Evolutionary conservation across 768 basidiomycete genomes (phyloP).

Genomic region (Mycena epipterygia): DNA sequence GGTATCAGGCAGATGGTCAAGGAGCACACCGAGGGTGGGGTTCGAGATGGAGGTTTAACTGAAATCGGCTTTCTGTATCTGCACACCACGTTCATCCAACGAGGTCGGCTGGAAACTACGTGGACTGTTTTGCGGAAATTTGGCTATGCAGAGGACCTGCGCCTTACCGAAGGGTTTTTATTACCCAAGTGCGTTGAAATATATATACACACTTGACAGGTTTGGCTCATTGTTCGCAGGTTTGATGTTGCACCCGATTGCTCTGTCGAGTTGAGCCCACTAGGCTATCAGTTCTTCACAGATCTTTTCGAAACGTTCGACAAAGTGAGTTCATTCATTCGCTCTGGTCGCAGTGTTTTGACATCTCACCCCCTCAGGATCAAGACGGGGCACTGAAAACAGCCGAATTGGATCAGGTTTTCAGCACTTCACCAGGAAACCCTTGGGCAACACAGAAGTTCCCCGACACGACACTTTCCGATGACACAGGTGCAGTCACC

Average conservation of each 20-base stretch:
- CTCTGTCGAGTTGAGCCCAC: constrained; percentile 94
- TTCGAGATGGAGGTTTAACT: constrained; percentile 86
- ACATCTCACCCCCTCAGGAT: constrained; percentile 65
- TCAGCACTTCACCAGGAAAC: constrained; percentile 95
- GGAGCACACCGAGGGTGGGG: constrained; percentile 80
- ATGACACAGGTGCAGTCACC: constrained; percentile 92
- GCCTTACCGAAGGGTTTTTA: constrained; percentile 89
- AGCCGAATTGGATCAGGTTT: constrained; percentile 87
- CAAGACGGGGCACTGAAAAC: constrained; percentile 93
- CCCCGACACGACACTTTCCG: constrained; percentile 89
- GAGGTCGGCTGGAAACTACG: constrained; percentile 95
- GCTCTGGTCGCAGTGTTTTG: not conserved
- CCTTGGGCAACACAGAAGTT: constrained; percentile 96
- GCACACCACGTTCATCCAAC: constrained; percentile 97
- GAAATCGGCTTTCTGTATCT: constrained; percentile 95
- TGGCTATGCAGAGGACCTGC: constrained; percentile 95
- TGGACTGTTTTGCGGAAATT: constrained; percentile 97
- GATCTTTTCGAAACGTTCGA: constrained; percentile 97
- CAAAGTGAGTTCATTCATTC: constrained; percentile 61
- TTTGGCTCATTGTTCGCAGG: constrained; percentile 55
- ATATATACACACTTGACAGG: not conserved
- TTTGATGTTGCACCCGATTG: constrained; percentile 96
- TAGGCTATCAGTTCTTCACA: constrained; percentile 97
- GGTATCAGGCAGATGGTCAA: constrained; percentile 96
- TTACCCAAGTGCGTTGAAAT: constrained; percentile 85